Percentiles rank a stretch among this genome's conserved stretches.
Evolutionary conservation across 257 asterid genomes (phyloP).

Genomic region (Knoxia roxburghii): DNA sequence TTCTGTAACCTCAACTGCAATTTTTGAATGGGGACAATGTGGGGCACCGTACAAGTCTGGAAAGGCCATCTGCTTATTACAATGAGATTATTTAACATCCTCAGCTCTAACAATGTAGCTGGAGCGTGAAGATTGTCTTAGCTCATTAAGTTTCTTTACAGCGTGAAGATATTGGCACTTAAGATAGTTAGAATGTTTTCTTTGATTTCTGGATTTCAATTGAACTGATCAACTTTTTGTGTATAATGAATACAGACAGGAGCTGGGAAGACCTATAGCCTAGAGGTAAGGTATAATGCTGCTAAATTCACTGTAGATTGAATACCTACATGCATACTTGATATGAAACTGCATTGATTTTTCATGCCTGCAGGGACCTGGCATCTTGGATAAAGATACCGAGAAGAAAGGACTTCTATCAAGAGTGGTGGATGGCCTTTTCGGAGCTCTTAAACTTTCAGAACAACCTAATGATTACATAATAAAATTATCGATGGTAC

Average conservation of each 20-base stretch:
- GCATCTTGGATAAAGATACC: constrained; percentile 41
- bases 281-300: constrained; percentile 57
- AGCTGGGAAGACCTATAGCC: constrained; percentile 89
- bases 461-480: constrained; percentile 35
- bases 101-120: not conserved
- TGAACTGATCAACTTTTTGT: constrained; percentile 12
- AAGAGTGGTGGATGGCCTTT: constrained; percentile 68
- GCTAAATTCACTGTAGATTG: constrained; percentile 4
- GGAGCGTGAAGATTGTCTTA: constrained; percentile 1
- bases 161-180: too few relatives aligned
- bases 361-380: constrained; percentile 53
- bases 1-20: not conserved
- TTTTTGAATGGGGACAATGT: not conserved
- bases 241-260: constrained; percentile 53
- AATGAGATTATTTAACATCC: not conserved
- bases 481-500: constrained; percentile 75
- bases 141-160: not conserved
- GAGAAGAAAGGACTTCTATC: constrained; percentile 60
- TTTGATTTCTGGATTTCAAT: not conserved
- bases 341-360: not conserved
- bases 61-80: too few relatives aligned
- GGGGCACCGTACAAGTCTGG: not conserved
- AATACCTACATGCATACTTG: not conserved
- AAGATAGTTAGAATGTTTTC: not conserved
- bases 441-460: constrained; percentile 38